Base-by-base conservation (phyloP, 1,284 basidiomycete species). In the Leucoagaricus sp. region DNA sequence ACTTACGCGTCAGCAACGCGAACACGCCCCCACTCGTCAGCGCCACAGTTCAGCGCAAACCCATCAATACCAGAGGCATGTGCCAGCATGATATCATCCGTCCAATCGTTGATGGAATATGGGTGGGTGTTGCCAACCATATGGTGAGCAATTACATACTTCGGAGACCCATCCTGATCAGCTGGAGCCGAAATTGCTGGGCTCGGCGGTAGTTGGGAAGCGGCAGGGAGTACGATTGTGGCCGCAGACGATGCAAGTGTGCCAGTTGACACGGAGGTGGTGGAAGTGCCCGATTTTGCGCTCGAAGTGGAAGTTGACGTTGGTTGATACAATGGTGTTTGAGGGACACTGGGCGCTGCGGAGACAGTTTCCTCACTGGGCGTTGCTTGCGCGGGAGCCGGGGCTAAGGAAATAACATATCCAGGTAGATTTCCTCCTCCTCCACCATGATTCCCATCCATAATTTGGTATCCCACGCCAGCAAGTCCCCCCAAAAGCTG, bases 41-140 rank as follows among this genome's bases (percentile, higher is more conserved):
- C 70, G 13, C 91, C 87, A 31, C 86, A 75, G 60, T 89, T 88
- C 52, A 89, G 69, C 1, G 84, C 86, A 65, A 89, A 89, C 0
- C 78, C 86, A 58, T 89, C 87, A 50, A 89, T 82, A 7, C 85
- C 85, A 53, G 72, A 77, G 2, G 75, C 71, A 62, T 81, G 71
- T 0, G 89, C 89, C 17, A 86, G 73, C 1, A 63, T 46, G 31
- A 91, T 83, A 63, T 91, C 73, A 38, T 75, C 68, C 5, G 56
- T 53, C 74, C 89, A 91, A 62, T 82, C 76, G 59, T 79, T 67
- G 29, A 73, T 59, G 3, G 77, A 84, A 69, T 88, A 91, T 0
- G 86, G 81, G 62, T 77, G 83, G 0, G 82, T 78, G 61, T 89
- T 89, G 51, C 87, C 87, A 52, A 89, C 81, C 75, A 89, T 87